A percentile compares a stretch with the other conserved stretches of the same genome.
Conservation (phyloP, 192 early-diverging fungal species). For the Rhizophagus sp. region DNA sequence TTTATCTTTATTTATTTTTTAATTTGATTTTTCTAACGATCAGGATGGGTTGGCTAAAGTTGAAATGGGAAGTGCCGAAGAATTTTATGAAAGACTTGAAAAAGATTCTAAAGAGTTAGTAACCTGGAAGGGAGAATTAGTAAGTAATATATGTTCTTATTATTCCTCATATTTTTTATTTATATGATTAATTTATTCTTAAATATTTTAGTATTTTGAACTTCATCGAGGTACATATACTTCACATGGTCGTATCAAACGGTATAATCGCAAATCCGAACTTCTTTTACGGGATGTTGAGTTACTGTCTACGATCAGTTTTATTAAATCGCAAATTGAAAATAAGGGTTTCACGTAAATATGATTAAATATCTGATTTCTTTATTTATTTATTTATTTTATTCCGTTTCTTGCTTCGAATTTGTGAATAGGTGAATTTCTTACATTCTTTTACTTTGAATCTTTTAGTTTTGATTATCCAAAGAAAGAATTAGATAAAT, state of each 20-base stretch:
- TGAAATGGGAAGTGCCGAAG: constrained; percentile 71
- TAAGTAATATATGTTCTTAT: constrained; percentile 30
- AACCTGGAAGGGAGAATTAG: constrained; percentile 93
- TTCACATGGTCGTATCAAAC: constrained; percentile 83
- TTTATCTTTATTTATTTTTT: background rate
- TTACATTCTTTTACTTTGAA: constrained; percentile 2
- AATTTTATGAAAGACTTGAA: constrained; percentile 86
- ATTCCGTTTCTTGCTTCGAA: background rate
- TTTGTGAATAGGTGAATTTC: too few relatives aligned
- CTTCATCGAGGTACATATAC: constrained; percentile 98
- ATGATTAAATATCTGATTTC: background rate
- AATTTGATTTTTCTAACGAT: too few relatives aligned
- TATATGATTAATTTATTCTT: constrained; percentile 22
- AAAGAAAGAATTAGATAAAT: constrained; percentile 66
- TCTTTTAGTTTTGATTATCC: constrained; percentile 58
- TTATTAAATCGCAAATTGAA: constrained; percentile 18
- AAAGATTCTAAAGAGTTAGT: constrained; percentile 66
- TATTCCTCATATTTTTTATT: background rate
- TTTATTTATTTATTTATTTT: background rate
- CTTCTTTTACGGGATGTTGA: constrained; percentile 85
- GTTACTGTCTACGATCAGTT: constrained; percentile 60
- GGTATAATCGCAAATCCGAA: constrained; percentile 85
- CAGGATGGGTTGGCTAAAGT: constrained; percentile 72
- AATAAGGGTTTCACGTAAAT: constrained; percentile 26
- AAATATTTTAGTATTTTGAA: constrained; percentile 79